Evolutionary conservation across 1,284 basidiomycete genomes (phyloP).

Genomic region (Nidula niveotomentosa): DNA sequence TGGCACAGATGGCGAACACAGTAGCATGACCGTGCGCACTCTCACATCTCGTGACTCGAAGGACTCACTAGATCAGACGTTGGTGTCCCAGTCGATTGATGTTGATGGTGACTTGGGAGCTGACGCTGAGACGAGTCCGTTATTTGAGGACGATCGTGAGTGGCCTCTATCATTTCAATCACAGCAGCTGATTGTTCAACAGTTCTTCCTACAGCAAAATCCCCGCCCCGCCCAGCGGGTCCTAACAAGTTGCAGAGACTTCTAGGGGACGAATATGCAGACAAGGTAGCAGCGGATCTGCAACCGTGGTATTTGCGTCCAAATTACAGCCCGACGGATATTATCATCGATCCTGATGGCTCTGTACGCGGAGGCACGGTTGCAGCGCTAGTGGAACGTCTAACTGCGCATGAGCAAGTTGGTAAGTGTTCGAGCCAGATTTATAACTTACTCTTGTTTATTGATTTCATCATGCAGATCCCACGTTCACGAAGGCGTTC

Average conservation of each 20-base stretch:
- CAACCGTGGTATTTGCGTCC: slow-evolving; percentile 88
- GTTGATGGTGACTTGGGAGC: slow-evolving; percentile 8
- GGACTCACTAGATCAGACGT: slow-evolving; percentile 22
- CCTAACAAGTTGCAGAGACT: slow-evolving; percentile 70
- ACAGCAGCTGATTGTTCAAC: background rate
- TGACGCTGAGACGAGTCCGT: slow-evolving; percentile 21
- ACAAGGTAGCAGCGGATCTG: slow-evolving; percentile 49
- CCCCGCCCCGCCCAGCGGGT: slow-evolving; percentile 32
- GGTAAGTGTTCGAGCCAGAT: slow-evolving; percentile 44
- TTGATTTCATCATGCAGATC: slow-evolving; percentile 46
- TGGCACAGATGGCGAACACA: slow-evolving; percentile 9
- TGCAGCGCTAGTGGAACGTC: slow-evolving; percentile 80
- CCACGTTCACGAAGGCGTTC: slow-evolving; percentile 89
- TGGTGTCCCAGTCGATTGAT: slow-evolving; percentile 16
- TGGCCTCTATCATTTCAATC: slow-evolving; percentile 1
- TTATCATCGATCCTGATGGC: slow-evolving; percentile 83
- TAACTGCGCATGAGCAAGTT: slow-evolving; percentile 87
- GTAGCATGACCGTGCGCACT: background rate
- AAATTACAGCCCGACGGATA: slow-evolving; percentile 79
- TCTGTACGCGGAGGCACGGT: slow-evolving; percentile 88
- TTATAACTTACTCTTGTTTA: slow-evolving; percentile 5
- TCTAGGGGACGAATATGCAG: slow-evolving; percentile 69
- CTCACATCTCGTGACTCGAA: slow-evolving; percentile 19
- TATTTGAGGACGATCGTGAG: slow-evolving; percentile 38
- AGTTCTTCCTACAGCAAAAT: slow-evolving; percentile 11